phyloP scores from a whole-genome alignment of 331 rosid species.

The Malus hybrid region DNA sequence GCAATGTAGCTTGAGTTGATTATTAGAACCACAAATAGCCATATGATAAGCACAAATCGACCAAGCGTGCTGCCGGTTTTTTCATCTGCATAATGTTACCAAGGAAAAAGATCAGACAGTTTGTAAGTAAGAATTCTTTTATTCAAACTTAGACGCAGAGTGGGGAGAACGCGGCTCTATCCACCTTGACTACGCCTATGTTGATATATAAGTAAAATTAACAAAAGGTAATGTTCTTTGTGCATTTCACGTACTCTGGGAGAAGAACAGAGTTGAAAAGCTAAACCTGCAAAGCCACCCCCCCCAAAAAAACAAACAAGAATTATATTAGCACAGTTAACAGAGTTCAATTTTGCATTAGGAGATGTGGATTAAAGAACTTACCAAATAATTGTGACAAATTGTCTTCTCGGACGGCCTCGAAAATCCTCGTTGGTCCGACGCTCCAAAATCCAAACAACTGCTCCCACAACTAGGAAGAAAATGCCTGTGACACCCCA shows the following conservation, averaged over 20 bases:
- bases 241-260: constrained; percentile 45
- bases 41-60: constrained; percentile 56
- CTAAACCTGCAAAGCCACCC: constrained; percentile 43
- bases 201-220: no score
- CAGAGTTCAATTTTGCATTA: background rate
- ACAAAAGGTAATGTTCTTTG: background rate
- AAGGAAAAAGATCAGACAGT: no score
- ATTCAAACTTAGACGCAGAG: no score
- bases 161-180: no score
- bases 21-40: constrained; percentile 63
- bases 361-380: background rate
- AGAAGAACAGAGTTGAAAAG: constrained; percentile 61
- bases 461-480: constrained; percentile 50
- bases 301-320: background rate
- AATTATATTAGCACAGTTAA: background rate
- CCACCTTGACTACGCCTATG: no score
- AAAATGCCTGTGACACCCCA: constrained; percentile 50
- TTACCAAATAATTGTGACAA: constrained; percentile 52
- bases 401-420: constrained; percentile 47
- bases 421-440: constrained; percentile 47
- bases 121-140: no score
- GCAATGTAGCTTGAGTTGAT: constrained; percentile 68
- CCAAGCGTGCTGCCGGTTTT: constrained; percentile 50
- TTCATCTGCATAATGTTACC: constrained; percentile 32
- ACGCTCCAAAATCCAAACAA: constrained; percentile 69